A percentile compares a stretch with the other conserved stretches of the same genome.
These are phyloP conservation scores for Phytophthora multivora DNA, from an alignment of 352 stramenopile genomes.

Conservation along the genomic window DNA sequence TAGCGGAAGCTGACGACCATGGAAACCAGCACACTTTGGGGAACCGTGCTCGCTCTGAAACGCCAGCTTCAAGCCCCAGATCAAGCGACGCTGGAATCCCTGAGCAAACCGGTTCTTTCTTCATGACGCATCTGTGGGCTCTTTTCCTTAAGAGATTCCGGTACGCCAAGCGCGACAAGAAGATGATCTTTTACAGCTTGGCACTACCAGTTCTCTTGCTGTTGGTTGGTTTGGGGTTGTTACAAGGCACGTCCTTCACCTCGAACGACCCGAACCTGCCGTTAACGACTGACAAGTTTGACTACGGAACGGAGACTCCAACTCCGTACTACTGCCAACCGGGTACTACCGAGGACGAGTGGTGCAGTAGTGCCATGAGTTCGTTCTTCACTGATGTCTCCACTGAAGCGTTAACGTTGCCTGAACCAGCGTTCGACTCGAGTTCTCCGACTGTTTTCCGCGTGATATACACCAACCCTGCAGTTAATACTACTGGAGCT, in stretches of 20 bases:
- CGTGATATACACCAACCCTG: slow-evolving; percentile 54
- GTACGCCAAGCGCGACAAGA: slow-evolving; percentile 64
- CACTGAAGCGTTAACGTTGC: slow-evolving; percentile 25
- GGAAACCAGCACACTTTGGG: slow-evolving; percentile 46
- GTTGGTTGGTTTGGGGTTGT: slow-evolving; percentile 50
- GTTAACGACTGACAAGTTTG: slow-evolving; percentile 34
- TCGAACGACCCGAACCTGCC: slow-evolving; percentile 48
- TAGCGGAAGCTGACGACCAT: slow-evolving; percentile 50
- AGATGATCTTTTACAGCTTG: slow-evolving; percentile 62
- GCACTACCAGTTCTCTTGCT: slow-evolving; percentile 63
- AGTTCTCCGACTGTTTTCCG: slow-evolving; percentile 59
- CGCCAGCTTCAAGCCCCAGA: slow-evolving; percentile 8
- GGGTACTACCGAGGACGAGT: slow-evolving; percentile 27
- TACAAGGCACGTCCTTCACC: slow-evolving; percentile 43
- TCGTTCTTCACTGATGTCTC: slow-evolving; percentile 45
- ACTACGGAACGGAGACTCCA: slow-evolving; percentile 35
- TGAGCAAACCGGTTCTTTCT: slow-evolving; percentile 21
- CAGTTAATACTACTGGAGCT: slow-evolving; percentile 46
- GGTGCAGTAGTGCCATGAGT: slow-evolving; percentile 47
- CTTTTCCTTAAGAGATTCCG: slow-evolving; percentile 67
- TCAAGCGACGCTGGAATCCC: slow-evolving; percentile 13
- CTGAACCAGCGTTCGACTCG: slow-evolving; percentile 36
- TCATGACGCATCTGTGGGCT: slow-evolving; percentile 47
- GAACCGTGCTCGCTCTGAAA: slow-evolving; percentile 21
- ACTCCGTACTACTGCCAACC: slow-evolving; percentile 55